Evolutionary conservation across 345 rosid species (phyloP).

Genomic region (Camelina hispida): DNA sequence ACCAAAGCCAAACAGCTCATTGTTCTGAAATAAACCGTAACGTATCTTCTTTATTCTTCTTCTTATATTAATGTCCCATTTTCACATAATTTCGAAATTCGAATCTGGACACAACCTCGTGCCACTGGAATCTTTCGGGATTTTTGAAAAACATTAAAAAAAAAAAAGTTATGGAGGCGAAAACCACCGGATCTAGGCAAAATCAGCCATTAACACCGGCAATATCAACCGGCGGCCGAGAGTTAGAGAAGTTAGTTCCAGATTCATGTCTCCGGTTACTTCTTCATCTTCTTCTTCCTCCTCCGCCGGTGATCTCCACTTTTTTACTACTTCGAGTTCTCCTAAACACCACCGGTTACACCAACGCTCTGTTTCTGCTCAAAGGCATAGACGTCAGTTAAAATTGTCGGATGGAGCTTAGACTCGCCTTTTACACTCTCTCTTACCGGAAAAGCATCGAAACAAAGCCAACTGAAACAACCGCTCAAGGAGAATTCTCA

Average conservation of each 20-base stretch:
- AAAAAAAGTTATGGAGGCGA: constrained; percentile 9
- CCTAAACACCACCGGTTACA: constrained; percentile 31
- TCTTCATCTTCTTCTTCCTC: constrained; percentile 49
- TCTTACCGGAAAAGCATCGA: constrained; percentile 25
- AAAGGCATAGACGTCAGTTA: constrained; percentile 52
- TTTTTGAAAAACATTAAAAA: too few species aligned
- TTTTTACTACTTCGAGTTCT: constrained; percentile 40
- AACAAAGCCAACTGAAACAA: constrained; percentile 23
- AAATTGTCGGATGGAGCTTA: constrained; percentile 43
- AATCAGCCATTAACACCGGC: constrained; percentile 27
- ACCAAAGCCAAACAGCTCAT: constrained; percentile 10
- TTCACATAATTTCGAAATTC: neutral
- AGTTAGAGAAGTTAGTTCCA: constrained; percentile 76
- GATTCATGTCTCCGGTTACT: constrained; percentile 73
- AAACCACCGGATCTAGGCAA: neutral
- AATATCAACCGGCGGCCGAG: constrained; percentile 59
- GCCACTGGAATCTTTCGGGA: too few species aligned
- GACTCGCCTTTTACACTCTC: constrained; percentile 49
- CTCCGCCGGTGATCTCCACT: constrained; percentile 46
- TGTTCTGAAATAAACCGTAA: constrained; percentile 7
- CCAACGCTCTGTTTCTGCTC: constrained; percentile 52
- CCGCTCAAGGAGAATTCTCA: constrained; percentile 22
- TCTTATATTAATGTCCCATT: neutral
- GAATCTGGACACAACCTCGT: neutral
- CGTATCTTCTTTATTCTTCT: constrained; percentile 6